These are phyloP conservation scores for Neostapfia colusana DNA, from an alignment of 176 grass and related monocot species.

Conservation along the genomic window DNA sequence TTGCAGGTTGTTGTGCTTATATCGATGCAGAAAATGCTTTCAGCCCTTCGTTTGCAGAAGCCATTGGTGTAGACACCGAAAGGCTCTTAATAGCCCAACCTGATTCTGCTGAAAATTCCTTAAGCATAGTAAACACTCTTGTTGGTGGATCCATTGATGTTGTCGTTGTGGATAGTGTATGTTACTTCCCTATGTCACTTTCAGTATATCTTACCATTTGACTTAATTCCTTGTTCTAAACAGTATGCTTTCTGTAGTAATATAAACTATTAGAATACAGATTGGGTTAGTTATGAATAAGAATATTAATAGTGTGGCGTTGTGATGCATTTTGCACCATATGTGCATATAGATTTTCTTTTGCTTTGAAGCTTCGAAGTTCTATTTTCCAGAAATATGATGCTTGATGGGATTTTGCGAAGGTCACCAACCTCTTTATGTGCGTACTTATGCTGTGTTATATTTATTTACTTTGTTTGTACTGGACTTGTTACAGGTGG, in stretches of 20 bases:
- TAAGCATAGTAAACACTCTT: slow-evolving; percentile 93
- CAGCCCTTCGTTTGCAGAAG: slow-evolving; percentile 69
- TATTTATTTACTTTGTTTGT: slow-evolving; percentile 39
- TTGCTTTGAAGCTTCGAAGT: neutral
- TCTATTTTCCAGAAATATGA: slow-evolving; percentile 27
- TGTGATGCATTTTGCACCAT: slow-evolving; percentile 16
- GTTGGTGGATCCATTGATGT: slow-evolving; percentile 86
- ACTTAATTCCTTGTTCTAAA: slow-evolving; percentile 16
- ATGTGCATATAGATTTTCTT: slow-evolving; percentile 14
- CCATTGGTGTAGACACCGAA: slow-evolving; percentile 73
- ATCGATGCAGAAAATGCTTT: slow-evolving; percentile 92
- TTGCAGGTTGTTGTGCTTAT: slow-evolving; percentile 90
- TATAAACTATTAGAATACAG: neutral
- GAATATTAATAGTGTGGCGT: neutral
- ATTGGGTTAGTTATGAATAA: neutral
- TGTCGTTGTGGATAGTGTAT: slow-evolving; percentile 91
- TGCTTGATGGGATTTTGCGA: slow-evolving; percentile 7
- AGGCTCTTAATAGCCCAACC: slow-evolving; percentile 80
- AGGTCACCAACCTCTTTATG: slow-evolving; percentile 8
- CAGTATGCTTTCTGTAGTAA: neutral
- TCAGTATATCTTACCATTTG: neutral
- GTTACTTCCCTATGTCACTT: slow-evolving; percentile 31
- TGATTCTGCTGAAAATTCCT: slow-evolving; percentile 83
- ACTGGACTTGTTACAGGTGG: slow-evolving; percentile 62
- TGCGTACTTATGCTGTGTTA: neutral